phyloP scores from a whole-genome alignment of 2,329 filamentous ascomycete species.

The Penicillium glabrum region DNA sequence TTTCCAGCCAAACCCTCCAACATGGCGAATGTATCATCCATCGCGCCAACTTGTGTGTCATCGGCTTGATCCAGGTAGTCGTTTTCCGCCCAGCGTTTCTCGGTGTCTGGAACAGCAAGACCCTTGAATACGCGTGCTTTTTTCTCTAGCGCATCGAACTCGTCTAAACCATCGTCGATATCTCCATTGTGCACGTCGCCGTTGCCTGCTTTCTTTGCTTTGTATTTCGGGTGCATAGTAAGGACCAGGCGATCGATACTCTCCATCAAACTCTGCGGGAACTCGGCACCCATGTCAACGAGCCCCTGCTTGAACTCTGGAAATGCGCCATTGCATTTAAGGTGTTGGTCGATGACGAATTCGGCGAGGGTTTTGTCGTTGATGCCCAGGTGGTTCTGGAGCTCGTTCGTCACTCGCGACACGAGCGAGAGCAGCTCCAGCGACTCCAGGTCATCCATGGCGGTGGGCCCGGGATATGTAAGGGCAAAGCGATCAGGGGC shows the following conservation, averaged over 20 bases:
- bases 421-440: constrained; percentile 93
- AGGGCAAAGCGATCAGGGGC: background rate
- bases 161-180: constrained; percentile 45
- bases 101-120: constrained; percentile 79
- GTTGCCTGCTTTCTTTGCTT: constrained; percentile 49
- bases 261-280: constrained; percentile 82
- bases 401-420: constrained; percentile 88
- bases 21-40: constrained; percentile 90
- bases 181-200: constrained; percentile 40
- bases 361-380: constrained; percentile 94
- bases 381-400: constrained; percentile 90
- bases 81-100: constrained; percentile 55
- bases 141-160: constrained; percentile 56
- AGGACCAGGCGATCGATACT: constrained; percentile 86
- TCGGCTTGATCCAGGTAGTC: constrained; percentile 37
- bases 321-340: constrained; percentile 65
- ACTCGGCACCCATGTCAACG: constrained; percentile 74
- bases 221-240: constrained; percentile 89
- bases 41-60: constrained; percentile 60
- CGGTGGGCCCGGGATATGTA: constrained; percentile 3
- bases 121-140: constrained; percentile 90
- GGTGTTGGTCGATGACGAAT: constrained; percentile 88
- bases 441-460: constrained; percentile 86
- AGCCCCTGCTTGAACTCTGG: constrained; percentile 75
- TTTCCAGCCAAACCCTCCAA: constrained; percentile 82